Evolutionary conservation across 768 basidiomycete genomes (phyloP).

Genomic region (Leccinum disarticulatum): DNA sequence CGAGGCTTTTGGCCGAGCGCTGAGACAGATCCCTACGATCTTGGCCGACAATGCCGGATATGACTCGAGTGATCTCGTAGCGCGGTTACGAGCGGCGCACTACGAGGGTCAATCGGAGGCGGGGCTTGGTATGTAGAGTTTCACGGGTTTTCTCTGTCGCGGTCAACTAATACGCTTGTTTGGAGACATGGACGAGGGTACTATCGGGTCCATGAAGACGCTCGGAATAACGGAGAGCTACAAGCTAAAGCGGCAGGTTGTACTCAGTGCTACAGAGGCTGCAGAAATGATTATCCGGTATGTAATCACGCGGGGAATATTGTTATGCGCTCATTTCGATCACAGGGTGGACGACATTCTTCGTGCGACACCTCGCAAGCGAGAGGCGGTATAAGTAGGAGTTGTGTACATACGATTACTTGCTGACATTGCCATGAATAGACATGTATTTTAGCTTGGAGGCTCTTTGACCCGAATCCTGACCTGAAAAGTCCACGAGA

Average conservation of each 20-base stretch:
- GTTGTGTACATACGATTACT: neutral
- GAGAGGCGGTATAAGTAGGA: slow-evolving; percentile 65
- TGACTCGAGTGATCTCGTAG: slow-evolving; percentile 94
- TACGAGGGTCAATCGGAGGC: slow-evolving; percentile 85
- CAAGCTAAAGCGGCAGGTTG: slow-evolving; percentile 95
- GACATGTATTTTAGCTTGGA: neutral
- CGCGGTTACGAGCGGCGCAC: slow-evolving; percentile 88
- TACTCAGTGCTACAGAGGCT: slow-evolving; percentile 92
- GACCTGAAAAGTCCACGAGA: too few species aligned
- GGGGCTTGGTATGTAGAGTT: slow-evolving; percentile 70
- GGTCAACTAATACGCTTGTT: neutral
- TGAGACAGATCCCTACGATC: slow-evolving; percentile 94
- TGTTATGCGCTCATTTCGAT: slow-evolving; percentile 4
- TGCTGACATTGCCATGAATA: neutral
- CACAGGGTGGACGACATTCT: slow-evolving; percentile 89
- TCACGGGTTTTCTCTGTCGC: neutral
- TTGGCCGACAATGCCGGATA: slow-evolving; percentile 97
- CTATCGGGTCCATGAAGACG: slow-evolving; percentile 82
- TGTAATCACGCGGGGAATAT: slow-evolving; percentile 19
- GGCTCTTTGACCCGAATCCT: too few species aligned
- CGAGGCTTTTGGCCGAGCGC: slow-evolving; percentile 85
- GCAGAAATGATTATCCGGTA: slow-evolving; percentile 98
- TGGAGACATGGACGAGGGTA: slow-evolving; percentile 85
- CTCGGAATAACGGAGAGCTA: slow-evolving; percentile 95
- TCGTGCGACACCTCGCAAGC: slow-evolving; percentile 77